phyloP scores from a whole-genome alignment of 2,329 filamentous ascomycete genomes.

The Fusarium mangiferae region DNA sequence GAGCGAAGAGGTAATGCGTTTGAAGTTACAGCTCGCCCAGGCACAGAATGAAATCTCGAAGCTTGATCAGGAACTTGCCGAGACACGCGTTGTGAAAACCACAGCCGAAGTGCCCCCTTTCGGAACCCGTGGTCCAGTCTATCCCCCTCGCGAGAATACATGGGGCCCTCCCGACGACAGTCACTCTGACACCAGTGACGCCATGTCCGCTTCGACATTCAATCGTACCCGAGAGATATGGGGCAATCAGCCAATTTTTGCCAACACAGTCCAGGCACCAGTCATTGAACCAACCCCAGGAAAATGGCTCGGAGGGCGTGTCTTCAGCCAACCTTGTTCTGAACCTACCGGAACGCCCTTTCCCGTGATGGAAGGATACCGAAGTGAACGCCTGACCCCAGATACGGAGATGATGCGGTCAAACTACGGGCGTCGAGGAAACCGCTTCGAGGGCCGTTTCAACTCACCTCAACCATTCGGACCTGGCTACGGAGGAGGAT shows the following conservation, averaged over 20 bases:
- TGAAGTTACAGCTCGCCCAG: conserved; percentile 77
- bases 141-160: conserved; percentile 53
- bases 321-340: conserved; percentile 52
- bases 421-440: conserved; percentile 55
- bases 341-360: conserved; percentile 52
- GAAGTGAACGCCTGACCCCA: conserved; percentile 58
- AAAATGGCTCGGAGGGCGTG: conserved; percentile 59
- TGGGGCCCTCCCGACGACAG: conserved; percentile 67
- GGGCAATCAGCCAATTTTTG: conserved; percentile 60
- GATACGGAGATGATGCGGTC: conserved; percentile 62
- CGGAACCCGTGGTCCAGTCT: conserved; percentile 35
- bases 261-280: conserved; percentile 49
- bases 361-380: conserved; percentile 54
- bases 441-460: conserved; percentile 60
- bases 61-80: conserved; percentile 76
- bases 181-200: conserved; percentile 67
- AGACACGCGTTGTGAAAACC: conserved; percentile 69
- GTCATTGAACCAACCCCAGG: conserved; percentile 50
- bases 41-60: conserved; percentile 76
- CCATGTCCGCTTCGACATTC: conserved; percentile 61
- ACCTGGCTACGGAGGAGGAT: conserved; percentile 51
- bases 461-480: conserved; percentile 48
- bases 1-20: conserved; percentile 70
- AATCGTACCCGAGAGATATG: conserved; percentile 67
- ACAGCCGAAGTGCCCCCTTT: conserved; percentile 51